Percentiles rank a stretch among this genome's conserved stretches.
phyloP scores from a whole-genome alignment of 2,329 filamentous ascomycete species.

The Neofusicoccum sp. region DNA sequence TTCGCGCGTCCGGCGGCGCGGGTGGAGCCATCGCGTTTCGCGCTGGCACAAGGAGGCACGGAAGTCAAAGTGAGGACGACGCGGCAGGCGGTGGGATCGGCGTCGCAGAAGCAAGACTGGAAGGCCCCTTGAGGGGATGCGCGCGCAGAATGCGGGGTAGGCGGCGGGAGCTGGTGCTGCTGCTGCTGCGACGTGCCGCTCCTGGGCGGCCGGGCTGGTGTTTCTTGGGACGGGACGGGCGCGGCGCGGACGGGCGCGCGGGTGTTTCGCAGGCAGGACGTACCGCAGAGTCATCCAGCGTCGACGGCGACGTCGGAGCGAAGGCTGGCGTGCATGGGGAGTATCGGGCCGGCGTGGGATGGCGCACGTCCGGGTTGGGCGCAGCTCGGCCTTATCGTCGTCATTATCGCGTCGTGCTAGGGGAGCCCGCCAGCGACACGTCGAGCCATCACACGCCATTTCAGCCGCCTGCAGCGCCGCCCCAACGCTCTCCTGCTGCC shows the following conservation, averaged over 20 bases:
- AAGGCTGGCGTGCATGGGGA: not conserved
- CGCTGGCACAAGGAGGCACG: not conserved
- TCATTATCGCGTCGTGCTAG: constrained; percentile 14
- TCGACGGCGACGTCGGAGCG: constrained; percentile 4
- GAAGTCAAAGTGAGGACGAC: not conserved
- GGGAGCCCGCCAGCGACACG: constrained; percentile 1
- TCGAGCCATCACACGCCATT: constrained; percentile 6
- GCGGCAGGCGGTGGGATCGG: not conserved
- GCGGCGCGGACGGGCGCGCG: not conserved
- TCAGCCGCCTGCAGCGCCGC: not conserved
- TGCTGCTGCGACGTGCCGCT: not conserved
- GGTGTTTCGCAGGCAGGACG: not conserved
- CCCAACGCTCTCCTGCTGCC: not conserved
- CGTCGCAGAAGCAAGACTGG: not conserved
- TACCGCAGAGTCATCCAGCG: not conserved
- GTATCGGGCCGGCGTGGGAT: constrained; percentile 6
- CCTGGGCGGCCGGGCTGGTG: not conserved
- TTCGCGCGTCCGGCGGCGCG: not conserved
- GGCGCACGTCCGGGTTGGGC: constrained; percentile 1
- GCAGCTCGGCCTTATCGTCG: constrained; percentile 14
- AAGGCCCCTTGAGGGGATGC: not conserved
- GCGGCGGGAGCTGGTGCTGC: not conserved
- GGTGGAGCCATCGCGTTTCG: not conserved
- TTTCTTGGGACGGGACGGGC: not conserved
- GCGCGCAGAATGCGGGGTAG: constrained; percentile 11